Evolutionary conservation across 2,329 filamentous ascomycete genomes (phyloP), one percentile per base, ranked within the genome.

Genomic region (Graphiopsis chlorocephala): DNA sequence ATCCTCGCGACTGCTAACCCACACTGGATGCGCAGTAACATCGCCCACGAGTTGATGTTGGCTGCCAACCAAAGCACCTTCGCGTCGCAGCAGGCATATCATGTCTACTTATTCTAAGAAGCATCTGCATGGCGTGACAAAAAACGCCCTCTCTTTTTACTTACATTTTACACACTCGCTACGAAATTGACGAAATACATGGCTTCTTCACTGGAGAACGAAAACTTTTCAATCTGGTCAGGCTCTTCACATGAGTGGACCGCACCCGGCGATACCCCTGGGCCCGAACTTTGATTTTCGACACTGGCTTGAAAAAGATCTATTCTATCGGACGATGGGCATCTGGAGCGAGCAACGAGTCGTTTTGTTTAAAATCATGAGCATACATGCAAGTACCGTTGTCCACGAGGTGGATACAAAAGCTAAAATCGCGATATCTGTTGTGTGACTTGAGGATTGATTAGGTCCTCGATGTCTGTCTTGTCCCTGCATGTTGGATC

Each of bases 161-260:
- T 58, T 25, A 58, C 35, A 20, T 12, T 23, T 29, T 23, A 31
- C 29, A 56, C 55, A 58, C 26, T 58, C 55, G 55, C 55, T 58
- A 58, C 55, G 55, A 58, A 35, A 42, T 58, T 58, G 55, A 58
- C 55, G 55, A 58, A 58, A 58, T 58, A 58, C 35, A 58, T 45
- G 55, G 55, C 29, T 53, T n/a, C 50, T 53, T 31, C 50, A 45
- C 50, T 31, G 50, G 50, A 53, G 50, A 53, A 29, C 10, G n/a
- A 29, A 53, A 31, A 20, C 4, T 11, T 8, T 20, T 5, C 15
- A 12, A 20, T 31, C 50, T 29, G 28, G 50, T 12, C 12, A 31
- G 29, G 26, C 50, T 31, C 26, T 20, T 14, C n/a, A 3, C 26
- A n/a, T 31, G 25, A 8, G 26, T 12, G 38, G 28, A 12, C 2